These are phyloP conservation scores for Phellopilus nigrolimitatus DNA, from an alignment of 1,284 basidiomycete genomes.

Conservation along the genomic window DNA sequence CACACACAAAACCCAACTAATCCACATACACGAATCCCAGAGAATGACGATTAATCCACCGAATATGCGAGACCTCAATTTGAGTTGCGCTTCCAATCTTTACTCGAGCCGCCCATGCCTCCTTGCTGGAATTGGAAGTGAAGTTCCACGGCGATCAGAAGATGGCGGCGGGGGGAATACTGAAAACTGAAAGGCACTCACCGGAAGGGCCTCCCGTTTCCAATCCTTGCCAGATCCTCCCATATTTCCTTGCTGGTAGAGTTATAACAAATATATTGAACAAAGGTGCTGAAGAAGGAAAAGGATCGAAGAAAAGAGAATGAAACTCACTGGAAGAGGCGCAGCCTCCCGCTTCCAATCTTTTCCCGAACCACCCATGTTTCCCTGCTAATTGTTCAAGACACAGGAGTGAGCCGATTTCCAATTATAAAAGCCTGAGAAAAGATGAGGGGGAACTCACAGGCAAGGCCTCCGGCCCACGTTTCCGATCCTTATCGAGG, in stretches of 20 bases:
- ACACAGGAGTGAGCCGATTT: not conserved
- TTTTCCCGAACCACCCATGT: constrained; percentile 12
- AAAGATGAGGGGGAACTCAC: not conserved
- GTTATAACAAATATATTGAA: too few relatives aligned
- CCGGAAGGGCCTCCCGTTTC: too few relatives aligned
- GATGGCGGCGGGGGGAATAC: not conserved
- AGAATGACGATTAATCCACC: not conserved
- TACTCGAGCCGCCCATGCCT: constrained; percentile 9
- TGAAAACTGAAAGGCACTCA: too few relatives aligned
- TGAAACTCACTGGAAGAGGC: not conserved
- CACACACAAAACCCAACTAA: constrained; percentile 3
- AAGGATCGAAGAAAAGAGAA: too few relatives aligned
- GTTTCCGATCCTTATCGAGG: not conserved
- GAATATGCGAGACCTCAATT: constrained; percentile 5
- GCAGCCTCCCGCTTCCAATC: not conserved
- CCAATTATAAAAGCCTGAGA: not conserved
- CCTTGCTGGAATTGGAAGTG: constrained; percentile 3
- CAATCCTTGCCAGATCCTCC: too few relatives aligned
- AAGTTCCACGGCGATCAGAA: not conserved
- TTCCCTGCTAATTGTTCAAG: constrained; percentile 5
- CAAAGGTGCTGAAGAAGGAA: too few relatives aligned
- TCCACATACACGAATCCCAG: constrained; percentile 5
- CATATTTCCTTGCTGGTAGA: too few relatives aligned
- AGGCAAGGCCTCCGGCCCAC: not conserved
- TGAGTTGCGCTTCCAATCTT: constrained; percentile 15